phyloP scores from a whole-genome alignment of 495 filamentous ascomycete species.

The Aspergillus sclerotioniger region DNA sequence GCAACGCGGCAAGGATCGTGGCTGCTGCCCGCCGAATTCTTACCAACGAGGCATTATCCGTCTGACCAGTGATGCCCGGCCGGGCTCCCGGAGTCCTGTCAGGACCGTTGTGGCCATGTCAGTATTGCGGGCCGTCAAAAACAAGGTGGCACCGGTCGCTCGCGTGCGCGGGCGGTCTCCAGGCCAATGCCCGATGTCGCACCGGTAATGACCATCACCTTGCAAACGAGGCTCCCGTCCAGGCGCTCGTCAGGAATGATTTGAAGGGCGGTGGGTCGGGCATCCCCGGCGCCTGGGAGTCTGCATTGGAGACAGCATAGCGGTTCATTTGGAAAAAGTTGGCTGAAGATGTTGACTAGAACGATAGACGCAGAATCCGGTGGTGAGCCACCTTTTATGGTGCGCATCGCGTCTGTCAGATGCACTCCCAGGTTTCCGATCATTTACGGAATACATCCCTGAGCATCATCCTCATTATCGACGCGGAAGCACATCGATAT shows the following conservation, averaged over 20 bases:
- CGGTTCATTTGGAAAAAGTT: not conserved
- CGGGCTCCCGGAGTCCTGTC: not conserved
- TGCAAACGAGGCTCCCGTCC: constrained; percentile 27
- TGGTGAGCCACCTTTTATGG: not conserved
- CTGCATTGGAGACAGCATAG: constrained; percentile 43
- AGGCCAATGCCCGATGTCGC: not conserved
- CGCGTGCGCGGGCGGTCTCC: not conserved
- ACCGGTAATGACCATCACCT: not conserved
- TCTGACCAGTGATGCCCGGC: not conserved
- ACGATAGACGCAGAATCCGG: not conserved
- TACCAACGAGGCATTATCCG: not conserved
- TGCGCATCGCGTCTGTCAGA: too few species aligned
- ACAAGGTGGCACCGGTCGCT: not conserved
- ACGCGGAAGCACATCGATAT: too few species aligned
- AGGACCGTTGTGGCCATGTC: not conserved
- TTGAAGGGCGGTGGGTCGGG: constrained; percentile 53
- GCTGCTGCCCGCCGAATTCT: not conserved
- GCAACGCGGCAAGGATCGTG: not conserved
- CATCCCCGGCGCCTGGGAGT: constrained; percentile 51
- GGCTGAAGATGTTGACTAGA: not conserved
- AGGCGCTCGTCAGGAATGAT: constrained; percentile 51
- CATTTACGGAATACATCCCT: too few species aligned
- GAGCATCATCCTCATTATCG: not conserved
- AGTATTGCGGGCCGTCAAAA: not conserved
- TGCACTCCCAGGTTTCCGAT: too few species aligned